Evolutionary conservation across 352 stramenopile genomes (phyloP).

Genomic region (Phytophthora syringae): DNA sequence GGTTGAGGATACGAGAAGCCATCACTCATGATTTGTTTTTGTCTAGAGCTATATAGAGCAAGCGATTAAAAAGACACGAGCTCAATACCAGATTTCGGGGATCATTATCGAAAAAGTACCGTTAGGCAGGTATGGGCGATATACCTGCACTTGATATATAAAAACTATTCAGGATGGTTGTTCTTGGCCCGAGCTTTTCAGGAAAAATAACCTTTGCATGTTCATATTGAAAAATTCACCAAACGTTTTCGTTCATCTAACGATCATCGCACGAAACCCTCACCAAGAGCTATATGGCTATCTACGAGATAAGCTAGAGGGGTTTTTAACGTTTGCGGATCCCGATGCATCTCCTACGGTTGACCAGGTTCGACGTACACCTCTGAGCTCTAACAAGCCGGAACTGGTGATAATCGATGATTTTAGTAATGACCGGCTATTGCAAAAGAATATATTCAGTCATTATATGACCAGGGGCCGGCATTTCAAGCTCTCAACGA

Average conservation of each 20-base stretch:
- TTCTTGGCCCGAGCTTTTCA: constrained; percentile 21
- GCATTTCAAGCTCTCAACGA: no score
- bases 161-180: constrained; percentile 37
- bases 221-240: constrained; percentile 33
- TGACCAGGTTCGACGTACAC: constrained; percentile 38
- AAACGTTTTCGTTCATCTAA: constrained; percentile 32
- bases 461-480: no score
- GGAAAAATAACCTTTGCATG: constrained; percentile 34
- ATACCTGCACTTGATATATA: constrained; percentile 35
- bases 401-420: constrained; percentile 42
- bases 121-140: no score
- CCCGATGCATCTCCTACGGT: constrained; percentile 34
- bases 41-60: not conserved
- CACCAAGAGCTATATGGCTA: no score
- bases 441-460: constrained; percentile 41
- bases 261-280: constrained; percentile 31
- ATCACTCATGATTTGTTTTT: constrained; percentile 2
- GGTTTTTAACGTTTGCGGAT: constrained; percentile 27
- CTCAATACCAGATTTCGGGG: constrained; percentile 9
- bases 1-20: no score
- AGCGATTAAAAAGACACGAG: constrained; percentile 3
- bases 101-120: constrained; percentile 18
- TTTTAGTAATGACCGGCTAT: constrained; percentile 32
- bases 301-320: constrained; percentile 34
- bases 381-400: no score